phyloP scores from a whole-genome alignment of 108 stramenopile species.

The Epipyxis sp. region DNA sequence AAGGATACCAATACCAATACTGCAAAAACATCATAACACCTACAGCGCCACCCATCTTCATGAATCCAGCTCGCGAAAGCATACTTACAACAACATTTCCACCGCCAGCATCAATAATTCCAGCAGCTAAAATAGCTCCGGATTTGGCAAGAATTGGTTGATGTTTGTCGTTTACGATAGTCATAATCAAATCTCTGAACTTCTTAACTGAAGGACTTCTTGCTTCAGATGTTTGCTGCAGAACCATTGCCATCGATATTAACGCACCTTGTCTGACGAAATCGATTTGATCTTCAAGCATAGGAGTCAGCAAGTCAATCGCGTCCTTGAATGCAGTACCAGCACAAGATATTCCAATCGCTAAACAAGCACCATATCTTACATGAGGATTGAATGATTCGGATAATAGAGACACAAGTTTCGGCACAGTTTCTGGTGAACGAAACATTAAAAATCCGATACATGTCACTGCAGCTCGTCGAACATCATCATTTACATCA shows the following conservation, averaged over 20 bases:
- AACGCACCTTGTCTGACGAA: conserved; percentile 97
- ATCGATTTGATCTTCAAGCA: conserved; percentile 95
- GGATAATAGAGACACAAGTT: conserved; percentile 82
- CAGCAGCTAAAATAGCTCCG: conserved; percentile 95
- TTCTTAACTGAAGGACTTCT: conserved; percentile 65
- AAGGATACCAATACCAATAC: conserved; percentile 99
- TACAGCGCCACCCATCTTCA: conserved; percentile 85
- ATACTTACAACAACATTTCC: conserved; percentile 82
- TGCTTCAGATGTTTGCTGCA: conserved; percentile 82
- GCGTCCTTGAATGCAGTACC: conserved; percentile 87
- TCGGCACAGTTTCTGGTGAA: conserved; percentile 85
- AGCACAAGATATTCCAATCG: conserved; percentile 96
- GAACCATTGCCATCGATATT: conserved; percentile 91
- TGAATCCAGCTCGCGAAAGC: conserved; percentile 85
- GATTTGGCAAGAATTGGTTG: conserved; percentile 94
- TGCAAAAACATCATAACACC: conserved; percentile 93
- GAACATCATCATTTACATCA: conserved; percentile 95
- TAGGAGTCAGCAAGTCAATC: conserved; percentile 91
- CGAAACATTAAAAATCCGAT: conserved; percentile 95
- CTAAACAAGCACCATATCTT: conserved; percentile 97
- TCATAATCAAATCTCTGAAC: conserved; percentile 76
- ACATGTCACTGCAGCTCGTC: conserved; percentile 94
- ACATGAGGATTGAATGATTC: conserved; percentile 99
- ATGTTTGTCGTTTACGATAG: conserved; percentile 72
- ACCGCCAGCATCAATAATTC: conserved; percentile 95